Evolutionary conservation across 2,329 filamentous ascomycete genomes (phyloP), one percentile per base, ranked within the genome.

Genomic region (Cytospora leucostoma): DNA sequence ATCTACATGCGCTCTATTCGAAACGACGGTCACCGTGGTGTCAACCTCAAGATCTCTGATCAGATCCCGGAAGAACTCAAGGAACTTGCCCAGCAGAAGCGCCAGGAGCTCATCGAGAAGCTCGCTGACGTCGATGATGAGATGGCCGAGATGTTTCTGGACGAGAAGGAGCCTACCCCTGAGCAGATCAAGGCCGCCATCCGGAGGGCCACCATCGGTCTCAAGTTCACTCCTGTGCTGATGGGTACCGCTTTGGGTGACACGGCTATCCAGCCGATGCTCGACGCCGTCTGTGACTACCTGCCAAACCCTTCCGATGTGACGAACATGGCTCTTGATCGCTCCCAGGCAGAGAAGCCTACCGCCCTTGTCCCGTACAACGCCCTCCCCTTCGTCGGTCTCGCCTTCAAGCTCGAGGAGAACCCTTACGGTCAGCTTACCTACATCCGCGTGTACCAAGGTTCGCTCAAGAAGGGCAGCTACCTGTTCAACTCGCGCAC

Each of bases 391-490:
- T 97, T 98, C 72, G 93, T 97, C 62, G 95, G 95, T 56, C 83
- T 99, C 67, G 95, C 95, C 11, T 99, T 99, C 84, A 99, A 99
- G 83, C 87, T 99, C 27, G 95, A 99, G 82, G 95, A 99, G 79
- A 96, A 94, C 79, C 97, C 96, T 76, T 99, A 96, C 72, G 95
- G 95, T 51, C 95, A 99, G 78, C 85, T 99, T 73, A 99, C 95
- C 61, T 99, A 99, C 76, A 96, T 99, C 67, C 92, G 95, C 70
- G 95, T 99, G 63, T 99, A 99, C 80, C 95, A 99, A 78, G 95
- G 95, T 70, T 88, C 88, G 27, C 81, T 99, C 65, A 89, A 83
- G 75, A 98, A 97, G 83, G 92, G 93, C 56, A 85, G 89, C 73
- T 92, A 93, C 74, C 88, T 99, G 61, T 97, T 89, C 85, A 99